Percentiles rank a stretch among this genome's conserved stretches.
Conservation (phyloP, 2,329 filamentous ascomycete genomes). For the Mariannaea sp. region DNA sequence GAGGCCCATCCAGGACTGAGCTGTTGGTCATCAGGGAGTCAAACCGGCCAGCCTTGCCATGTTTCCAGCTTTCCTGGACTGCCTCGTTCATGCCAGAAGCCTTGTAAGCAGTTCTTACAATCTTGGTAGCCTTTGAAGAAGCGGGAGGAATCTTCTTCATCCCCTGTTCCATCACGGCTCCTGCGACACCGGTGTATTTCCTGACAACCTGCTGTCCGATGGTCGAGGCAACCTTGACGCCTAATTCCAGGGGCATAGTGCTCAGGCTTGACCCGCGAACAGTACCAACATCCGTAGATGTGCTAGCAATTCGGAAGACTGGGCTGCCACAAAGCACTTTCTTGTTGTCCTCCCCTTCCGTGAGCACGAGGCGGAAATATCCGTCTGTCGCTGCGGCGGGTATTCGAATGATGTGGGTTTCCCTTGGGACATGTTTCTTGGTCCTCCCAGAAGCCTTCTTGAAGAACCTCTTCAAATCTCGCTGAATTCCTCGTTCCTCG, state of each 20-base stretch:
- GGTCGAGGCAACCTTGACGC: slow-evolving; percentile 60
- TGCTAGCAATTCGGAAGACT: slow-evolving; percentile 71
- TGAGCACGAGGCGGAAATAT: slow-evolving; percentile 71
- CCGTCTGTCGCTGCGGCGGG: slow-evolving; percentile 67
- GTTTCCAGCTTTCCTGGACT: slow-evolving; percentile 45
- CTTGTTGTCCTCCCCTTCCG: slow-evolving; percentile 50
- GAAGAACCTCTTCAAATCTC: slow-evolving; percentile 67
- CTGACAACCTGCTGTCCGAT: slow-evolving; percentile 53
- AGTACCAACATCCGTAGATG: slow-evolving; percentile 63
- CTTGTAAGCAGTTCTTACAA: slow-evolving; percentile 47
- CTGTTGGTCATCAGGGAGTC: slow-evolving; percentile 43
- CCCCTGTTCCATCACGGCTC: slow-evolving; percentile 47
- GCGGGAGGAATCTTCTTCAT: slow-evolving; percentile 46
- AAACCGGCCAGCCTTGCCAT: slow-evolving; percentile 45
- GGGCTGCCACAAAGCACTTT: slow-evolving; percentile 68
- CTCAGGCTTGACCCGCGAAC: slow-evolving; percentile 67
- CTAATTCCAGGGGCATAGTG: slow-evolving; percentile 69
- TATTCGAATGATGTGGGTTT: slow-evolving; percentile 68
- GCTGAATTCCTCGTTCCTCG: slow-evolving; percentile 70
- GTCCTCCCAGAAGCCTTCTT: slow-evolving; percentile 58
- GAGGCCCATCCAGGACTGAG: slow-evolving; percentile 40
- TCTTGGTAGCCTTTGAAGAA: slow-evolving; percentile 43
- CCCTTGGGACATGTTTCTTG: slow-evolving; percentile 57
- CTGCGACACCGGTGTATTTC: slow-evolving; percentile 47
- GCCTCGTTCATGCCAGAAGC: slow-evolving; percentile 35